Percentiles rank a stretch among this genome's conserved stretches.
phyloP scores from a whole-genome alignment of 352 stramenopile species.

The Achlya hypogyna region DNA sequence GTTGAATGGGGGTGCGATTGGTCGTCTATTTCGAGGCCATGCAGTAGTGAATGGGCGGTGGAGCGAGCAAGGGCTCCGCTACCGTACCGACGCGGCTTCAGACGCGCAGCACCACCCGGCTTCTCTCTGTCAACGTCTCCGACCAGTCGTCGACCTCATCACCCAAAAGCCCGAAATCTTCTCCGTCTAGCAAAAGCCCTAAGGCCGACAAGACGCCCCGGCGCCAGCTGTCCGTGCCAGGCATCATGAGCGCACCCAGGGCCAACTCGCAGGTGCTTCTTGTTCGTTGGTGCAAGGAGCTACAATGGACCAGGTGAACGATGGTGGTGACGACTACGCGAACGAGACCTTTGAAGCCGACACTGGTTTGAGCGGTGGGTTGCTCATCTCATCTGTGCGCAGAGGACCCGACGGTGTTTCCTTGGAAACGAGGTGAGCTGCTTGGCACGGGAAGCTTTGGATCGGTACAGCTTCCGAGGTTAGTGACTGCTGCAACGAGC shows the following conservation, averaged over 20 bases:
- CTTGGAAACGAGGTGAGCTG: conserved; percentile 44
- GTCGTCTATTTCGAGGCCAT: not conserved
- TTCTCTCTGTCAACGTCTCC: not conserved
- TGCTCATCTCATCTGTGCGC: not conserved
- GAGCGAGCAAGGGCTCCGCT: not conserved
- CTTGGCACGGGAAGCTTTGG: conserved; percentile 60
- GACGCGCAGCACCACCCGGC: not conserved
- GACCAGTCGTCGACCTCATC: not conserved
- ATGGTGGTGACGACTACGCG: conserved; percentile 28
- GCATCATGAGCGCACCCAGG: no score
- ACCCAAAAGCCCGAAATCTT: not conserved
- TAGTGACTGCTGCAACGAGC: not conserved
- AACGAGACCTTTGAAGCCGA: conserved; percentile 41
- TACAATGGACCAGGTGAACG: not conserved
- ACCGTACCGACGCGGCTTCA: not conserved
- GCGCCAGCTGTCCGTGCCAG: no score
- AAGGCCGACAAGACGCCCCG: conserved; percentile 17
- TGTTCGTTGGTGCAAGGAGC: not conserved
- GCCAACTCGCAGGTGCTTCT: no score
- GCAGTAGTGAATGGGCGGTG: conserved; percentile 1
- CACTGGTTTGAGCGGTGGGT: conserved; percentile 15
- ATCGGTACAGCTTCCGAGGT: conserved; percentile 26
- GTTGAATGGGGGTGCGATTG: no score
- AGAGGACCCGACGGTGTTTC: not conserved
- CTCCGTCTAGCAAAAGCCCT: not conserved